Conservation (phyloP, 164 flowering plant species). For the Euptelea pleiosperma region DNA sequence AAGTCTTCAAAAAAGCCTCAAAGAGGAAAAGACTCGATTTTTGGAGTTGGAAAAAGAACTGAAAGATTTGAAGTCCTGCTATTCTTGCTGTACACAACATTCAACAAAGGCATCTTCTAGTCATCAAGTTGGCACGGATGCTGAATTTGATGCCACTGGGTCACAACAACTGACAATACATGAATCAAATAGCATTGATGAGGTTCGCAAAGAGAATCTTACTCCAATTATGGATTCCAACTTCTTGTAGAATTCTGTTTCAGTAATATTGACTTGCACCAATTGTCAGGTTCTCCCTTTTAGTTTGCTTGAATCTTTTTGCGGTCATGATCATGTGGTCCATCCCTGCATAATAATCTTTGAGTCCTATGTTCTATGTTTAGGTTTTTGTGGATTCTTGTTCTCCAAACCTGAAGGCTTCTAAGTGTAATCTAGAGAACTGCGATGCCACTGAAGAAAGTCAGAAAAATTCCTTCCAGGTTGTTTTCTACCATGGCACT, state of each 20-base stretch:
- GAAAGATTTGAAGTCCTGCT: constrained; percentile 29
- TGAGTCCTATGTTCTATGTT: not conserved
- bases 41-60: constrained; percentile 46
- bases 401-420: not conserved
- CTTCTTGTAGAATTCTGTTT: not conserved
- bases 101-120: constrained; percentile 11
- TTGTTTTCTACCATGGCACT: not conserved
- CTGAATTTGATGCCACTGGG: constrained; percentile 10
- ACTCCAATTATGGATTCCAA: not conserved
- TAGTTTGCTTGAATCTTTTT: not conserved
- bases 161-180: not conserved
- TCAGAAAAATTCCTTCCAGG: constrained; percentile 8
- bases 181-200: not conserved
- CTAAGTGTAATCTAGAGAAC: constrained; percentile 1
- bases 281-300: constrained; percentile 8
- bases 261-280: not conserved
- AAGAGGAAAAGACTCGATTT: constrained; percentile 31
- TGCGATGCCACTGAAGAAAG: not conserved
- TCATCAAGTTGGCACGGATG: not conserved
- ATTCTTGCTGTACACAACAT: constrained; percentile 19
- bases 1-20: constrained; percentile 36
- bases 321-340: not conserved
- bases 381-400: constrained; percentile 7
- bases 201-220: not conserved
- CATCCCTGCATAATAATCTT: not conserved